These are phyloP conservation scores for Tausonia pullulans DNA, from an alignment of 1,284 basidiomycete genomes.

Conservation along the genomic window DNA sequence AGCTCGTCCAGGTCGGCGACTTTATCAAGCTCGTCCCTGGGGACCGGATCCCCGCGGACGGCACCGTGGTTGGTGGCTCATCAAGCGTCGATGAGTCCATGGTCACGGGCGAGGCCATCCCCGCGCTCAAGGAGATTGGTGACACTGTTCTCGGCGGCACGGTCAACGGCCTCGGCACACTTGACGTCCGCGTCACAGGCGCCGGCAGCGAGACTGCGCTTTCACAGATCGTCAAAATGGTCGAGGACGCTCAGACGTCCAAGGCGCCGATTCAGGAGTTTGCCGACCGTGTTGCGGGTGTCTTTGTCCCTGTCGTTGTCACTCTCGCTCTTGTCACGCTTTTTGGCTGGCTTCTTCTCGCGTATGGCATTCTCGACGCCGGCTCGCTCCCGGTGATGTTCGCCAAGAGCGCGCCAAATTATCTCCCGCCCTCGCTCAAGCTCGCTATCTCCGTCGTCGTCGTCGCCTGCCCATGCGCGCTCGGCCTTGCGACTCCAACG, in stretches of 20 bases:
- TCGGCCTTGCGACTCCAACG: slow-evolving; percentile 92
- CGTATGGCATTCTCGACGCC: slow-evolving; percentile 46
- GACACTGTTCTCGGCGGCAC: slow-evolving; percentile 90
- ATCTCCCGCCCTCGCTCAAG: slow-evolving; percentile 85
- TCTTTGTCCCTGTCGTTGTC: slow-evolving; percentile 90
- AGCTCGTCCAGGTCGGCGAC: slow-evolving; percentile 90
- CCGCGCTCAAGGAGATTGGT: slow-evolving; percentile 69
- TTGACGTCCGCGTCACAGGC: slow-evolving; percentile 89
- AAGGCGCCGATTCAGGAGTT: slow-evolving; percentile 98
- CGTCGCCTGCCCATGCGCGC: slow-evolving; percentile 94
- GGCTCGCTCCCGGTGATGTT: slow-evolving; percentile 67
- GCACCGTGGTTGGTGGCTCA: slow-evolving; percentile 71
- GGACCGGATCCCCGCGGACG: slow-evolving; percentile 93
- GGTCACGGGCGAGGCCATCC: slow-evolving; percentile 91
- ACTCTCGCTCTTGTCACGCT: slow-evolving; percentile 73
- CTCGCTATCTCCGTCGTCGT: slow-evolving; percentile 97
- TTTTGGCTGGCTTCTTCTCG: slow-evolving; percentile 68
- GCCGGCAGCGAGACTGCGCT: slow-evolving; percentile 94
- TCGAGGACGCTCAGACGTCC: slow-evolving; percentile 94
- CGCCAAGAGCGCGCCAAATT: slow-evolving; percentile 66
- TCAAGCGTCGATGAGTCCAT: slow-evolving; percentile 93
- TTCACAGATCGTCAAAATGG: slow-evolving; percentile 89
- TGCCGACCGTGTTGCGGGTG: slow-evolving; percentile 86
- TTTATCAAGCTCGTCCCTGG: slow-evolving; percentile 89
- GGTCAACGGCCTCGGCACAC: slow-evolving; percentile 87